phyloP scores from a whole-genome alignment of 495 filamentous ascomycete species.

The Ramalina intermedia region DNA sequence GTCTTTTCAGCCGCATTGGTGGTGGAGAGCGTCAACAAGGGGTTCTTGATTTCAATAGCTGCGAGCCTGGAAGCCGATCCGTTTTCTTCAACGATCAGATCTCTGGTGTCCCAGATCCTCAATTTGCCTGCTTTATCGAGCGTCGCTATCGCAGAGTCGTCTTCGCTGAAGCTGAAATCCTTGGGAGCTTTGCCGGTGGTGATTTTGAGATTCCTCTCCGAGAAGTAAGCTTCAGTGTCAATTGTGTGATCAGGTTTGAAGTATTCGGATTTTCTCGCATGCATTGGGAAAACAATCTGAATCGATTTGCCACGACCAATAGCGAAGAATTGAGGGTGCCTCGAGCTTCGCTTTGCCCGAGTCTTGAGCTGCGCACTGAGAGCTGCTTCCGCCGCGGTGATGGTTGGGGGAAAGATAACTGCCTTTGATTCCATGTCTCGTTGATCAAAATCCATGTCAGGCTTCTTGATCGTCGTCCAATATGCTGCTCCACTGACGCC shows the following conservation, averaged over 20 bases:
- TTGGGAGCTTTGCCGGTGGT: conserved; percentile 96
- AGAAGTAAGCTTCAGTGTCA: conserved; percentile 73
- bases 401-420: conserved; percentile 68
- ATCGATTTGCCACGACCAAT: conserved; percentile 93
- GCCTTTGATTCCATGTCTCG: conserved; percentile 60
- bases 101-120: conserved; percentile 91
- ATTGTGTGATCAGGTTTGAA: conserved; percentile 58
- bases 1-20: conserved; percentile 71
- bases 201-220: conserved; percentile 76
- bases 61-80: conserved; percentile 35
- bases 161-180: conserved; percentile 93
- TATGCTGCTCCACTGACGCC: conserved; percentile 89
- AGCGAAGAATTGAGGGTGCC: conserved; percentile 82
- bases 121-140: conserved; percentile 90
- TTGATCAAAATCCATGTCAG: conserved; percentile 59
- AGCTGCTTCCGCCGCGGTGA: conserved; percentile 59
- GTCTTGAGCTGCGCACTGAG: conserved; percentile 91
- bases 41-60: conserved; percentile 58
- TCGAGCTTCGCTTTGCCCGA: conserved; percentile 72
- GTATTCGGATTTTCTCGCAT: conserved; percentile 53
- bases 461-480: conserved; percentile 64
- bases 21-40: conserved; percentile 63
- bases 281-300: conserved; percentile 71
- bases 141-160: conserved; percentile 85
- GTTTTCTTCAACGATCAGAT: conserved; percentile 48